These are phyloP conservation scores for Wickerhamomyces tratensis DNA, from an alignment of 805 yeast genomes.

Conservation along the genomic window DNA sequence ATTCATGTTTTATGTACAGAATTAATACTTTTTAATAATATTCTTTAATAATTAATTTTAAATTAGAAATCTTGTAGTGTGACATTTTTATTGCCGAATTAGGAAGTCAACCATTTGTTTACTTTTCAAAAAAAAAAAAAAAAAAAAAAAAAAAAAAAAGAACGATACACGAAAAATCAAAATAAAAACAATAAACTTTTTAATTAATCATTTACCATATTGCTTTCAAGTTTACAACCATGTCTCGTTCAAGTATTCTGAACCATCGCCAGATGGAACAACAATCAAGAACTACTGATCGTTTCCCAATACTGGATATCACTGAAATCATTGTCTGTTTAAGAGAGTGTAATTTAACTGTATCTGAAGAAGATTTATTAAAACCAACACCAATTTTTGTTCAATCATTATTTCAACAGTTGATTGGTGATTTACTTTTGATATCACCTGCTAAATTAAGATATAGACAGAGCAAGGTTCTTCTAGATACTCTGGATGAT, in stretches of 20 bases:
- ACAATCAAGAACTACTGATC: constrained; percentile 21
- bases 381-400: constrained; percentile 52
- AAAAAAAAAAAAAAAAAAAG: too few species aligned
- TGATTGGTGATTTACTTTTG: constrained; percentile 52
- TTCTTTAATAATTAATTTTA: too few species aligned
- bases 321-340: constrained; percentile 50
- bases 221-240: too few species aligned
- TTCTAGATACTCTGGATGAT: constrained; percentile 4
- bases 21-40: too few species aligned
- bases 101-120: too few species aligned
- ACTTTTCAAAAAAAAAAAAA: too few species aligned
- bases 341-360: constrained; percentile 51
- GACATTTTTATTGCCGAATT: too few species aligned
- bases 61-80: too few species aligned
- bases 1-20: too few species aligned
- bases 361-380: constrained; percentile 46
- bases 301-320: constrained; percentile 53
- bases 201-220: too few species aligned
- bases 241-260: neutral
- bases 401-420: constrained; percentile 45
- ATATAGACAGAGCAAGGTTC: constrained; percentile 7
- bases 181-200: too few species aligned
- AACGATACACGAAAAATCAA: too few species aligned
- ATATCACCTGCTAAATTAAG: constrained; percentile 26
- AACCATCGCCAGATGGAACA: neutral